A percentile compares a stretch with the other conserved stretches of the same genome.
These are phyloP conservation scores for Chrysosporium keratinophilum DNA, from an alignment of 2,329 filamentous ascomycete species.

Conservation along the genomic window DNA sequence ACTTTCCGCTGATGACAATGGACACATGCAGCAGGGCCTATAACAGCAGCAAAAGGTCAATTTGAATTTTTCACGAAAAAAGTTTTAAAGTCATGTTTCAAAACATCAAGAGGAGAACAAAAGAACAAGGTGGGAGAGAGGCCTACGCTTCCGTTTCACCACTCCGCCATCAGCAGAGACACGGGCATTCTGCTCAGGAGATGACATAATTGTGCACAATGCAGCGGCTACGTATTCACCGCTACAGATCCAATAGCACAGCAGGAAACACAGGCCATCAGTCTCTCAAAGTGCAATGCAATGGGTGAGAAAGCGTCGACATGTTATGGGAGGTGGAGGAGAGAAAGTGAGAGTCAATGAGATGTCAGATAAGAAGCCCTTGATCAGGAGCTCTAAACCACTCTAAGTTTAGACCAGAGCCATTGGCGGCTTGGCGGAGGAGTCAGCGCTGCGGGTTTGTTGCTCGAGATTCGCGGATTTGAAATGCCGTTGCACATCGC, in stretches of 20 bases:
- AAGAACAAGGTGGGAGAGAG: neutral
- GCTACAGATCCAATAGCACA: constrained; percentile 1
- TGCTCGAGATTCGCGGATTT: neutral
- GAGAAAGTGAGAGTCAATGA: constrained; percentile 2
- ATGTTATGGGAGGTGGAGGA: constrained; percentile 3
- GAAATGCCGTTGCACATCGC: neutral
- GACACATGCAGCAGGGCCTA: constrained; percentile 39
- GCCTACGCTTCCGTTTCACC: constrained; percentile 17
- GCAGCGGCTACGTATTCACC: constrained; percentile 6
- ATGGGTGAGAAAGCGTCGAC: neutral
- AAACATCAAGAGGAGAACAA: neutral
- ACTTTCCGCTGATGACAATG: constrained; percentile 44
- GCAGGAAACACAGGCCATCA: constrained; percentile 6
- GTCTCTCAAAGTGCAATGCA: neutral
- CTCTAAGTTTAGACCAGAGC: neutral
- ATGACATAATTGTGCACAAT: constrained; percentile 14
- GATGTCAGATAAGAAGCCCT: constrained; percentile 5
- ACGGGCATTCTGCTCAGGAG: constrained; percentile 13
- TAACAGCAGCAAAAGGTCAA: neutral
- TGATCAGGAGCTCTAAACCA: constrained; percentile 6
- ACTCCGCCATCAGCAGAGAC: constrained; percentile 13
- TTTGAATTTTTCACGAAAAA: neutral
- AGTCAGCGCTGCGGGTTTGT: constrained; percentile 1
- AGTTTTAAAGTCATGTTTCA: neutral
- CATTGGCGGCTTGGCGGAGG: constrained; percentile 3